Evolutionary conservation across 2,329 filamentous ascomycete genomes (phyloP).

Genomic region (Cladosporium sp.): DNA sequence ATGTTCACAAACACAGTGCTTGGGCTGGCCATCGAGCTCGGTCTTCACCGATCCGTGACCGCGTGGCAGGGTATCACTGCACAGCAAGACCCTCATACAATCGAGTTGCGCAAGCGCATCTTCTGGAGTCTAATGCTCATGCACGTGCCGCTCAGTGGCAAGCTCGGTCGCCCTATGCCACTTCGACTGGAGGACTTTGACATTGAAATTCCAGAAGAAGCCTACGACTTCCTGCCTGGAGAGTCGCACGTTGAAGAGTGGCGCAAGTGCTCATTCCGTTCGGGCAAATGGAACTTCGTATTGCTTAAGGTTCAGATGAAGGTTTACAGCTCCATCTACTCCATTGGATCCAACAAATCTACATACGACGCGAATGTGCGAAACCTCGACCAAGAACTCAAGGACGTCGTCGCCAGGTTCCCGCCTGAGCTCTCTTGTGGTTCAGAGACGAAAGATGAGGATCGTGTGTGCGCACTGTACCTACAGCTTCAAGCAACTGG

Average conservation of each 20-base stretch:
- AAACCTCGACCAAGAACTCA: conserved; percentile 61
- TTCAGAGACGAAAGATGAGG: conserved; percentile 41
- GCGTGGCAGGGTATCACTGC: conserved; percentile 49
- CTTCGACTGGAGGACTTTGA: conserved; percentile 73
- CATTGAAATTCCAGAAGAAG: conserved; percentile 66
- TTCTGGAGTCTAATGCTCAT: conserved; percentile 71
- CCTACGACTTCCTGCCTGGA: conserved; percentile 66
- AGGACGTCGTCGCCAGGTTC: conserved; percentile 59
- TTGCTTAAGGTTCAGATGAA: conserved; percentile 65
- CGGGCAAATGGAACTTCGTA: conserved; percentile 63
- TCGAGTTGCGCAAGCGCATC: conserved; percentile 72
- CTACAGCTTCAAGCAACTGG: conserved; percentile 48
- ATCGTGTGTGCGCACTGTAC: conserved; percentile 46
- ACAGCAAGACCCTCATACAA: conserved; percentile 57
- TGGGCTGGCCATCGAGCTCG: conserved; percentile 67
- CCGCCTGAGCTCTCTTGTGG: conserved; percentile 57
- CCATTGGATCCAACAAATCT: conserved; percentile 56
- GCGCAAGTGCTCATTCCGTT: conserved; percentile 61
- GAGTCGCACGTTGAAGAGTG: conserved; percentile 46
- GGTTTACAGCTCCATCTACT: conserved; percentile 73
- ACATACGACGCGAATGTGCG: conserved; percentile 60
- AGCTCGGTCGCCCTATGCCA: conserved; percentile 72
- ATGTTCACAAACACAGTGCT: conserved; percentile 63
- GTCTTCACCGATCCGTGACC: conserved; percentile 68
- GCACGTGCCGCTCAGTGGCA: conserved; percentile 66